These are phyloP conservation scores for Talaromyces sp. DNA, from an alignment of 2,329 filamentous ascomycete species.

Conservation along the genomic window DNA sequence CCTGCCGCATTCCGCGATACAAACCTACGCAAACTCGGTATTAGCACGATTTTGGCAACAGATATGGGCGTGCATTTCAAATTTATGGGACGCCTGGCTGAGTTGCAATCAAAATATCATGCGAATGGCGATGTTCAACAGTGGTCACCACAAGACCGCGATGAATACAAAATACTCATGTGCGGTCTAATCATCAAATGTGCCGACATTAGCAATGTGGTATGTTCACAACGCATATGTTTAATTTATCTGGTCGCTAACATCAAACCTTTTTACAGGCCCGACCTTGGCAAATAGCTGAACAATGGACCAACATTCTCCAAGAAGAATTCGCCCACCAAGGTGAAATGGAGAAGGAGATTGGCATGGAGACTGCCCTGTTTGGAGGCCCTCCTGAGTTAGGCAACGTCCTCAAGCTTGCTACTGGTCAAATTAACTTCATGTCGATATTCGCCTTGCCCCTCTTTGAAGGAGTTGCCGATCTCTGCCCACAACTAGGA, in stretches of 20 bases:
- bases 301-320: conserved; percentile 88
- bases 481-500: conserved; percentile 76
- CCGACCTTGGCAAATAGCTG: conserved; percentile 73
- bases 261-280: conserved; percentile 50
- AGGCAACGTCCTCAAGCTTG: conserved; percentile 76
- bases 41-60: conserved; percentile 93
- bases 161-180: conserved; percentile 72
- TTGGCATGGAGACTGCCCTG: conserved; percentile 81
- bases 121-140: conserved; percentile 61
- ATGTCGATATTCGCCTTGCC: conserved; percentile 95
- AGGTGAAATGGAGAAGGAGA: conserved; percentile 81
- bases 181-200: conserved; percentile 96
- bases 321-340: conserved; percentile 94
- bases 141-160: conserved; percentile 71
- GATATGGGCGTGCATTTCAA: conserved; percentile 97
- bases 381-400: conserved; percentile 73
- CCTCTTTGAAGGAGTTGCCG: conserved; percentile 80
- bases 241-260: background rate
- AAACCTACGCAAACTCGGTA: conserved; percentile 83
- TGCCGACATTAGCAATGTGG: conserved; percentile 97
- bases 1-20: conserved; percentile 72
- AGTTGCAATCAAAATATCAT: conserved; percentile 71
- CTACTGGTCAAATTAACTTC: conserved; percentile 86
- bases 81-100: conserved; percentile 86
- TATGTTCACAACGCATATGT: conserved; percentile 46